Evolutionary conservation across 2,329 filamentous ascomycete species (phyloP), one percentile per base, ranked within the genome.

Genomic region (Diaporthe vexans): DNA sequence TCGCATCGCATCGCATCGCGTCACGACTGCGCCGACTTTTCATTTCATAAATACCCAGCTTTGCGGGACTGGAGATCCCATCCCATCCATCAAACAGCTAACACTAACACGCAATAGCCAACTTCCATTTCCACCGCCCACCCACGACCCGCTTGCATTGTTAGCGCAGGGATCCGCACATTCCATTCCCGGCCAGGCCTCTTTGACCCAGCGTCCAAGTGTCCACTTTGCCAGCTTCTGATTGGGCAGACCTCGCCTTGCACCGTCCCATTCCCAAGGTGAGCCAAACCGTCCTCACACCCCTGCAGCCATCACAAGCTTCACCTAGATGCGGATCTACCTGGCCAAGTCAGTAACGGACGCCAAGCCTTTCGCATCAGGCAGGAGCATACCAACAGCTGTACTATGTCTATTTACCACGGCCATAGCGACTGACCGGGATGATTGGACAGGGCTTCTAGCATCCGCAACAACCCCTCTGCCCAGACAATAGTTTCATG

Each of bases 91-190:
- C 57, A 72, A 72, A n/a, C 11, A 63, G 37, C 70, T 26, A 63
- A 19, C 70, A 35, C 54, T 43, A 59, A 46, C 52, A 71, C 26
- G 26, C 68, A 51, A 43, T 56, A 46, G 37, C 29, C 56, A 37
- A 26, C 24, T 29, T 52, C 43, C 24, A 52, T 56, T 59, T 40
- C 56, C 56, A 71, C 56, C 68, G 37, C 52, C 46, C 46, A 37
- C 46, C 33, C 51, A n/a, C 57, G 70, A 72, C 70, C 70, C 70
- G 70, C 70, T 61, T 72, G 70, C 70, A 63, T 52, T 56, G 58
- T 72, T 72, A 72, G 70, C 70, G 70, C 70, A 72, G 37, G 51
- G 70, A 72, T 72, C 57, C 46, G 57, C 70, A 19, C 33, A 72
- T 63, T 72, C 70, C 70, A 54, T 72, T 72, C 57, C 69, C 70